Base-by-base conservation (phyloP, 2,329 filamentous ascomycete genomes). In the Blumeriella jaapii region DNA sequence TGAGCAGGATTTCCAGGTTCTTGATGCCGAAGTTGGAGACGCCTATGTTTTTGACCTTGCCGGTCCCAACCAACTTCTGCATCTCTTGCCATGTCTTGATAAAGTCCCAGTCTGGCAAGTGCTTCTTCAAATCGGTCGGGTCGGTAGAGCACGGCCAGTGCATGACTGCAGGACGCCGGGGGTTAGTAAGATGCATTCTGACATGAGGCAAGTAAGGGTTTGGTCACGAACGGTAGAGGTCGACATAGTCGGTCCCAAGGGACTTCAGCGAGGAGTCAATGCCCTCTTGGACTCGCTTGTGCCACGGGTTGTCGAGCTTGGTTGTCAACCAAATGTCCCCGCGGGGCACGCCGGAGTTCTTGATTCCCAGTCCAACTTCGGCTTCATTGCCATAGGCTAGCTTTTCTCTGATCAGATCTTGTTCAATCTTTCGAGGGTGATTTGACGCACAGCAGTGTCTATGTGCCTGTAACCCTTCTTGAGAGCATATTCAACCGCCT, bases 11-110 rank as follows among this genome's bases (percentile, higher is more conserved):
- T 67, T 89, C 80, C 23, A 91, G 64, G 61, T 91, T 82, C 59
- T 65, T 73, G 57, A 87, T 83, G 45, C 69, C 79, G 58, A 93
- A 91, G 69, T 93, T 93, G 59, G 81, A 85, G 38, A 91, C 80
- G 50, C 83, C 83, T 55, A 89, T 85, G 64, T 83, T 84, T 60
- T 69, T 71, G 33, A 81, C 81, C 60, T 84, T 82, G 57, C 78
- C 77, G 28, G 71, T 74, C 8, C 60, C 71, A 15, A 74, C 62
- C 29, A 84, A 64, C 65, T 79, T 80, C 61, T 82, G 74, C 67
- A 82, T 65, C 62, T 78, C 76, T 41, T 67, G 63, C 73, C 71
- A 93, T 16, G 84, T 91, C 60, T 91, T 76, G 50, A 82, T 67
- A 59, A 82, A 89, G 62, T 84, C 71, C 82, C 83, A 89, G 63